Evolutionary conservation across 306 rosid genomes (phyloP).

Genomic region (Leucaena leucocephala): DNA sequence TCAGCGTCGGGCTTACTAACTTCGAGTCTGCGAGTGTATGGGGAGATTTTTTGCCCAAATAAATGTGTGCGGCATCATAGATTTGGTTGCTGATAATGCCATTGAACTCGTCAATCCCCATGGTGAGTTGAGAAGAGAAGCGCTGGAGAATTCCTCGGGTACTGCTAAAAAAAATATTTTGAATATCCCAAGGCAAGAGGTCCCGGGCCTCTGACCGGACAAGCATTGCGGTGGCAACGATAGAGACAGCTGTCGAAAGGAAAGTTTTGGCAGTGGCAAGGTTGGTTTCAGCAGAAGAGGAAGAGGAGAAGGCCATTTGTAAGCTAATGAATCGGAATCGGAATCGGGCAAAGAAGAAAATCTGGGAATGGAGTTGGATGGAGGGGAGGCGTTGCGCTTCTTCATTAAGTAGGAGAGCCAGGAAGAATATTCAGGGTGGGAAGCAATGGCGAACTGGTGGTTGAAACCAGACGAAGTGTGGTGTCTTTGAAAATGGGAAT

Average conservation of each 20-base stretch:
- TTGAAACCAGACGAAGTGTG: neutral
- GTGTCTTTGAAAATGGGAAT: neutral
- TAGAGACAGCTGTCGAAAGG: constrained; percentile 59
- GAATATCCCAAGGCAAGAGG: constrained; percentile 54
- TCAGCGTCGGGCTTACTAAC: constrained; percentile 53
- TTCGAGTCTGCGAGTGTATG: constrained; percentile 46
- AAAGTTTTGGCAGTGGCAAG: constrained; percentile 57
- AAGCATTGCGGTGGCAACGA: constrained; percentile 61
- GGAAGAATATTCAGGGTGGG: neutral
- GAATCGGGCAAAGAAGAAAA: neutral
- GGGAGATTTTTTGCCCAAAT: constrained; percentile 55
- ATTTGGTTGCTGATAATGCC: constrained; percentile 62
- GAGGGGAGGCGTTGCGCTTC: neutral
- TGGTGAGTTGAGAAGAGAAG: constrained; percentile 60
- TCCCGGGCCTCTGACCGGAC: constrained; percentile 55
- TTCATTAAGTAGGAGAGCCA: neutral
- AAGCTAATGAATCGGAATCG: neutral
- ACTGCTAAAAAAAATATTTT: constrained; percentile 28
- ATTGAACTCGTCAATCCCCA: constrained; percentile 65
- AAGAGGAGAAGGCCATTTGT: constrained; percentile 40
- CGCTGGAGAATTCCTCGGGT: constrained; percentile 34
- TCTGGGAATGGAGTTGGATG: neutral
- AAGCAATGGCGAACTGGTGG: neutral
- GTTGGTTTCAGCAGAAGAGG: constrained; percentile 42
- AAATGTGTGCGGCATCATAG: constrained; percentile 63